A percentile compares a stretch with the other conserved stretches of the same genome.
These are phyloP conservation scores for Ganoderma leucocontextum DNA, from an alignment of 1,284 basidiomycete genomes.

Conservation along the genomic window DNA sequence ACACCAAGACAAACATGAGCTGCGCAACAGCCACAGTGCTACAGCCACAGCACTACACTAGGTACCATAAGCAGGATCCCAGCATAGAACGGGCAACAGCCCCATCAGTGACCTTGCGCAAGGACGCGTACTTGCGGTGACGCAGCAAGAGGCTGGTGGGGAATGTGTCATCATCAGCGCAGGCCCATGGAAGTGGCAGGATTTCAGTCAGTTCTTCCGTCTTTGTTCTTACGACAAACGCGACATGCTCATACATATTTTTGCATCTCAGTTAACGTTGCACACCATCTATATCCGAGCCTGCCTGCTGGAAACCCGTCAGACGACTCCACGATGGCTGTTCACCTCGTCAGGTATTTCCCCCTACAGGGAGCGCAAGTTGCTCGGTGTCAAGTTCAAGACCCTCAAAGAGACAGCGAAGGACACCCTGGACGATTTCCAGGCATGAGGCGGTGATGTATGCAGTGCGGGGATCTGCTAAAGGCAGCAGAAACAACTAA, in stretches of 20 bases:
- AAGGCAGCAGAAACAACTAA: too few species aligned
- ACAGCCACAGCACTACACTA: too few species aligned
- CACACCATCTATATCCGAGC: slow-evolving; percentile 24
- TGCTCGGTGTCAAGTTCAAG: slow-evolving; percentile 56
- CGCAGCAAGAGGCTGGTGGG: slow-evolving; percentile 56
- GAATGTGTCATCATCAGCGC: slow-evolving; percentile 61
- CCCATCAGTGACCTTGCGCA: slow-evolving; percentile 68
- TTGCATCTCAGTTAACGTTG: slow-evolving; percentile 15
- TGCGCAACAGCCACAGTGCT: too few species aligned
- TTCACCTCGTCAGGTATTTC: slow-evolving; percentile 41
- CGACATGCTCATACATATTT: too few species aligned
- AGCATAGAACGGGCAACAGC: too few species aligned
- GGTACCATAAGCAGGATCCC: too few species aligned
- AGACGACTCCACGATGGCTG: slow-evolving; percentile 36
- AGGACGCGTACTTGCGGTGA: slow-evolving; percentile 63
- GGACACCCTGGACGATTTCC: slow-evolving; percentile 51
- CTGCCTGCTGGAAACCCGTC: slow-evolving; percentile 17
- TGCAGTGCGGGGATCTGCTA: too few species aligned
- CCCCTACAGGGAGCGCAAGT: slow-evolving; percentile 48
- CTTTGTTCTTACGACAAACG: too few species aligned
- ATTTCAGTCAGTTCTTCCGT: too few species aligned
- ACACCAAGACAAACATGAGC: too few species aligned
- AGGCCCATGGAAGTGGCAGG: too few species aligned
- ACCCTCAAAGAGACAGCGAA: slow-evolving; percentile 50
- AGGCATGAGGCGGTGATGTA: slow-evolving; percentile 30